Evolutionary conservation across 2,329 filamentous ascomycete genomes (phyloP).

Genomic region (Ceratocystis cacaofunesta): DNA sequence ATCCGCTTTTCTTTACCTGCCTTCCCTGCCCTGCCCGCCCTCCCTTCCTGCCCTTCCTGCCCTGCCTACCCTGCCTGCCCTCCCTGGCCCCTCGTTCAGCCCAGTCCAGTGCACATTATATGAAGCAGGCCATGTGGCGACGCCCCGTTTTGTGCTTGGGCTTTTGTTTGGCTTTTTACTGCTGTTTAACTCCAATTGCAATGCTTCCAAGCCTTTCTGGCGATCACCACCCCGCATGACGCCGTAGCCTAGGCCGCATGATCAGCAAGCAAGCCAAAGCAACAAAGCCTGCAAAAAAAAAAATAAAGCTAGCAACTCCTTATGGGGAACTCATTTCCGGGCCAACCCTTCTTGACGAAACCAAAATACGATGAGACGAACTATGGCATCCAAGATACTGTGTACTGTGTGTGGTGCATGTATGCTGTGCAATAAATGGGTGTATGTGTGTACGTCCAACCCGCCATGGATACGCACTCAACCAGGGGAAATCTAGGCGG

Average conservation of each 20-base stretch:
- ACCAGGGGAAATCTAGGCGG: background rate
- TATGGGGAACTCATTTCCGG: too few relatives aligned
- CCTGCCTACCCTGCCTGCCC: background rate
- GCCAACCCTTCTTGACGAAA: too few relatives aligned
- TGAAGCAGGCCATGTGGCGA: background rate
- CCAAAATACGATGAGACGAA: too few relatives aligned
- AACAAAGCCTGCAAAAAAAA: too few relatives aligned
- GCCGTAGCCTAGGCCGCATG: background rate
- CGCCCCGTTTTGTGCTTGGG: background rate
- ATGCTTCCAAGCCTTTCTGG: background rate
- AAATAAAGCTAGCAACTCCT: too few relatives aligned
- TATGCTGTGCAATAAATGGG: background rate
- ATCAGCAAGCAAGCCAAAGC: background rate
- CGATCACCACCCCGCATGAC: background rate
- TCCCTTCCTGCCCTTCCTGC: background rate
- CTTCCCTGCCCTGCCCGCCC: background rate
- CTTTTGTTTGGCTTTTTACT: background rate
- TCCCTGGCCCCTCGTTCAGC: background rate
- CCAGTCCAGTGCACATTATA: too few relatives aligned
- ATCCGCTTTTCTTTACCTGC: too few relatives aligned
- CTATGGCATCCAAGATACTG: too few relatives aligned
- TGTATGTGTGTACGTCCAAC: background rate
- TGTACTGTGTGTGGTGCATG: background rate
- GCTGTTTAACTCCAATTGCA: background rate
- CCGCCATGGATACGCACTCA: too few relatives aligned